Conservation (phyloP, 2,329 filamentous ascomycete genomes). For the Alternaria burnsii region DNA sequence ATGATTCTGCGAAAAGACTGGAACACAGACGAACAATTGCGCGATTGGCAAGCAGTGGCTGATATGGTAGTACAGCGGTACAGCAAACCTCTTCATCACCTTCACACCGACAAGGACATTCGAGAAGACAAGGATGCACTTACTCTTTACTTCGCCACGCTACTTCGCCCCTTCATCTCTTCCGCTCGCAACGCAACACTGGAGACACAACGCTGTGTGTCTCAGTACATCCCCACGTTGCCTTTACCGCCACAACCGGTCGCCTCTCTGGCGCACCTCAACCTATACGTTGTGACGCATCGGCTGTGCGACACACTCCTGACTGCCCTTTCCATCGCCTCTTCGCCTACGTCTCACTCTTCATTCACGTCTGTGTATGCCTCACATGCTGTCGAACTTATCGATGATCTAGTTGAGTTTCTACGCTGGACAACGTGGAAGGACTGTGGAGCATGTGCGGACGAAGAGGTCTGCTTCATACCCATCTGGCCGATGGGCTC, state of each 20-base stretch:
- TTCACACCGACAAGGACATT: constrained; percentile 29
- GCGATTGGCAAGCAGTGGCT: constrained; percentile 71
- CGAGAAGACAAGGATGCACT: constrained; percentile 31
- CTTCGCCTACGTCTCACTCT: constrained; percentile 14
- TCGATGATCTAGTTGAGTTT: constrained; percentile 57
- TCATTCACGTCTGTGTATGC: neutral
- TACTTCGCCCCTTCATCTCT: constrained; percentile 52
- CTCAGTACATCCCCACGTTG: constrained; percentile 51
- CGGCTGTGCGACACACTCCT: constrained; percentile 49
- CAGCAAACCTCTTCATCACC: constrained; percentile 60
- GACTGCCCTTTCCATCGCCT: constrained; percentile 27
- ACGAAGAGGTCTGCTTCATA: constrained; percentile 66
- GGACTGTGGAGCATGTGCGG: constrained; percentile 61
- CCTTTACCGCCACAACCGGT: constrained; percentile 21
- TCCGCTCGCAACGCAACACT: constrained; percentile 45
- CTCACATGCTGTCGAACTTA: constrained; percentile 36
- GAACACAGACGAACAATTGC: constrained; percentile 7
- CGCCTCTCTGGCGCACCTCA: constrained; percentile 39
- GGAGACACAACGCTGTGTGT: constrained; percentile 59
- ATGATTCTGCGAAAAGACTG: constrained; percentile 51
- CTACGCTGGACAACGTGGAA: constrained; percentile 70
- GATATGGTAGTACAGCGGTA: constrained; percentile 74
- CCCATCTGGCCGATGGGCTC: constrained; percentile 71
- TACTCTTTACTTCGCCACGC: constrained; percentile 33
- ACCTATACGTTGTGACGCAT: constrained; percentile 41